Base-by-base conservation (phyloP, 2,329 filamentous ascomycete genomes). In the Fusarium oligoseptatum region DNA sequence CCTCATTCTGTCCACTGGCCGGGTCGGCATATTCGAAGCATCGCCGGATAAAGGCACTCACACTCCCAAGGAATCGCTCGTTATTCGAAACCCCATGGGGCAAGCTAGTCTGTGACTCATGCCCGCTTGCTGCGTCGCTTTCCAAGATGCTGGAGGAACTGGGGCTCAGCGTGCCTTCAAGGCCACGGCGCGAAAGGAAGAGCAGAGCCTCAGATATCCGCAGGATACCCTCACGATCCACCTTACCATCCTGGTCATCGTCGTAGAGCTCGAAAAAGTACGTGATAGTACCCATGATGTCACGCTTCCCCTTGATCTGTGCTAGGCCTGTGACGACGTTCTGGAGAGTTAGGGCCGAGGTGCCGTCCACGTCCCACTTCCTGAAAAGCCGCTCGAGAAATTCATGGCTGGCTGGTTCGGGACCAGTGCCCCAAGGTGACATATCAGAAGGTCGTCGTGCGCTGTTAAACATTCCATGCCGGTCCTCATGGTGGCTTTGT, bases 211-310 rank as follows among this genome's bases (percentile, higher is more conserved):
- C 97, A 0, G 95, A 98, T 80, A 99, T 98, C 55, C 95, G 89
- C 52, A 99, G 83, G 67, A 99, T 99, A 7, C 97, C 97, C 83
- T 99, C 97, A 12, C 97, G 91, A 79, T 98, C 97, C 6, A 99
- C 95, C 77, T 91, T 95, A 29, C 97, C 97, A 80, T 98, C 95
- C 1, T 92, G 90, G 78, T 96, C 93, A 75, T 99, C 96, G 80
- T 99, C 97, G 82, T 98, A 98, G 0, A 99, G 90, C 79, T 98
- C 94, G 78, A 99, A 99, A 83, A 99, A 98, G 84, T 98, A 98
- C 70, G 92, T 97, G 80, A 99, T 98, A 68, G 94, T 97, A 34
- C 94, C 94, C 96, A 99, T 98, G 75, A 99, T 98, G 82, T 99
- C 97, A 56, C 93, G 92, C 65, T 93, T 95, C 10, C 97, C 96